Evolutionary conservation across 2,329 filamentous ascomycete genomes (phyloP).

Genomic region (Madurella fahalii): DNA sequence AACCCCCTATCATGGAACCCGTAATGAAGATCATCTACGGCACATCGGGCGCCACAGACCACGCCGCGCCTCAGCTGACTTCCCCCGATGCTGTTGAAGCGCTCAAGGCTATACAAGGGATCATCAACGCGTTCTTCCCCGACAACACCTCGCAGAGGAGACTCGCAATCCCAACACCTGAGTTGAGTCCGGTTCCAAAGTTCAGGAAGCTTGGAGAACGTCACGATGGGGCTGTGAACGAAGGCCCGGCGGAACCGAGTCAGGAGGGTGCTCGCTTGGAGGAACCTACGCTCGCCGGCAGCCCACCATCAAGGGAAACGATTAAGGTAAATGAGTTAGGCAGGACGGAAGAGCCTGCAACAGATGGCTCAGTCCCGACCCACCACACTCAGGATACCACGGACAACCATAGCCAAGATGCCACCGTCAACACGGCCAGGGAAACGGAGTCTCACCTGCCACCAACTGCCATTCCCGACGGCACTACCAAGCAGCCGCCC

Average conservation of each 20-base stretch:
- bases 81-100: slow-evolving; percentile 7
- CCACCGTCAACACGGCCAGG: too few species aligned
- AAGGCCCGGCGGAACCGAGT: not conserved
- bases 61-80: not conserved
- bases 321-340: too few species aligned
- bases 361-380: too few species aligned
- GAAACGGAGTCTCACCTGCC: not conserved
- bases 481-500: not conserved
- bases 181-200: not conserved
- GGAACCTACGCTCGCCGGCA: not conserved
- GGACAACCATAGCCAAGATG: too few species aligned
- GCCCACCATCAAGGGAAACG: too few species aligned
- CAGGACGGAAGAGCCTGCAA: too few species aligned
- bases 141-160: not conserved
- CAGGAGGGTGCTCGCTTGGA: not conserved
- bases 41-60: not conserved
- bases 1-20: not conserved
- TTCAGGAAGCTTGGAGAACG: not conserved
- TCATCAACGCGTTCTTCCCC: slow-evolving; percentile 11
- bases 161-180: not conserved
- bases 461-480: not conserved
- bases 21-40: not conserved
- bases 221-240: not conserved
- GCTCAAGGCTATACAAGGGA: slow-evolving; percentile 11
- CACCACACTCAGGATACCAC: too few species aligned